Evolutionary conservation across 345 rosid genomes (phyloP).

Genomic region (Eucalyptus microcorys): DNA sequence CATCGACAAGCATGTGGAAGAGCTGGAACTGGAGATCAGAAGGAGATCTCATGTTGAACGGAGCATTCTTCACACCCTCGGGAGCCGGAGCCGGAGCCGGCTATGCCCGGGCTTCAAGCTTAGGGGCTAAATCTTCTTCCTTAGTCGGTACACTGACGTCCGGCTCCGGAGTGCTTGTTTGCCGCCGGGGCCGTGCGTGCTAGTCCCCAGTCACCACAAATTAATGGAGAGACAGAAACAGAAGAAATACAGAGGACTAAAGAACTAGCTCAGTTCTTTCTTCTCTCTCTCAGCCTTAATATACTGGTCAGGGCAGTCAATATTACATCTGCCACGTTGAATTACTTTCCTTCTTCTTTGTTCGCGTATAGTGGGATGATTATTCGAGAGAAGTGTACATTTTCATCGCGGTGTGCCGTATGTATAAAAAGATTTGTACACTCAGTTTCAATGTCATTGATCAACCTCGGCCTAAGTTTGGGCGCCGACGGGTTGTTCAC

Average conservation of each 20-base stretch:
- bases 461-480: neutral
- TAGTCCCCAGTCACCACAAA: neutral
- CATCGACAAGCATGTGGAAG: slow-evolving; percentile 12
- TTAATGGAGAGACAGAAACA: neutral
- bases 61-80: slow-evolving; percentile 36
- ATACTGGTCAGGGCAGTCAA: neutral
- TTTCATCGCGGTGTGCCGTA: neutral
- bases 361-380: neutral
- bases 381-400: neutral
- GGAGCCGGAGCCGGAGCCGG: slow-evolving; percentile 31
- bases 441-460: neutral
- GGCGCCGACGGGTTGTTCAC: neutral
- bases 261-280: neutral
- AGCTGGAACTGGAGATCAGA: slow-evolving; percentile 44
- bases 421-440: neutral
- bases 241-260: neutral
- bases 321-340: neutral
- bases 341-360: neutral
- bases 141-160: slow-evolving; percentile 20
- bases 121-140: slow-evolving; percentile 37
- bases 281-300: neutral
- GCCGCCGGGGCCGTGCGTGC: slow-evolving; percentile 11
- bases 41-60: slow-evolving; percentile 33
- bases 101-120: slow-evolving; percentile 38
- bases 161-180: slow-evolving; percentile 22